phyloP scores from a whole-genome alignment of 2,329 filamentous ascomycete species.

The Penicillium sp. region DNA sequence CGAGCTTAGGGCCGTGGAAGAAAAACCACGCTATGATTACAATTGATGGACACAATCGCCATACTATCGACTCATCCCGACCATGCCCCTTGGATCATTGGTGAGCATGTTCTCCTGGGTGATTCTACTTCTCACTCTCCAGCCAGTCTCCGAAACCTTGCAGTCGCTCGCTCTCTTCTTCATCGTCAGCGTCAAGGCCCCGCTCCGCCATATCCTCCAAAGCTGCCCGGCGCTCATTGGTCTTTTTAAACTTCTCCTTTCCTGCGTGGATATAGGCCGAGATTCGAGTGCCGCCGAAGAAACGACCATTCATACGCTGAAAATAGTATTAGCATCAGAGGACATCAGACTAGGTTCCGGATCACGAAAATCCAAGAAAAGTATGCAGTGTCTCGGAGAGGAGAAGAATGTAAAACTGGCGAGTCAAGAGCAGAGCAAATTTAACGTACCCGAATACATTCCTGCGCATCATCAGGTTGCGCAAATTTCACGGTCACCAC shows the following conservation, averaged over 20 bases:
- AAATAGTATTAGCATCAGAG: neutral
- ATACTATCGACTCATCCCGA: neutral
- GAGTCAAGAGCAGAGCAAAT: neutral
- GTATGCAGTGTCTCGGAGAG: neutral
- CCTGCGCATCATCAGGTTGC: constrained; percentile 67
- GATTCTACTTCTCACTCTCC: constrained; percentile 31
- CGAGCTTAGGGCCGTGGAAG: neutral
- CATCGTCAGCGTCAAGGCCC: constrained; percentile 45
- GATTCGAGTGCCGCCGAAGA: constrained; percentile 72
- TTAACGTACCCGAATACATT: constrained; percentile 60
- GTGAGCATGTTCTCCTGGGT: constrained; percentile 21
- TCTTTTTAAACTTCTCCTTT: constrained; percentile 72
- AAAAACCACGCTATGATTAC: neutral
- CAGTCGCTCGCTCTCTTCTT: constrained; percentile 47
- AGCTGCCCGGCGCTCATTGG: constrained; percentile 49
- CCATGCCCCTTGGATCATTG: neutral
- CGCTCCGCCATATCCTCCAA: constrained; percentile 52
- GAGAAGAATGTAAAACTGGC: neutral
- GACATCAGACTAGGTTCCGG: neutral
- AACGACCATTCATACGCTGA: constrained; percentile 74
- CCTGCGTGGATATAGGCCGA: constrained; percentile 71
- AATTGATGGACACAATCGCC: neutral
- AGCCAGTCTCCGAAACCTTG: constrained; percentile 54
- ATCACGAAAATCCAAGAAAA: neutral
- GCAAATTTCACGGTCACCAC: constrained; percentile 83